These are phyloP conservation scores for Colletotrichum lentis DNA, from an alignment of 2,329 filamentous ascomycete species.

Conservation along the genomic window DNA sequence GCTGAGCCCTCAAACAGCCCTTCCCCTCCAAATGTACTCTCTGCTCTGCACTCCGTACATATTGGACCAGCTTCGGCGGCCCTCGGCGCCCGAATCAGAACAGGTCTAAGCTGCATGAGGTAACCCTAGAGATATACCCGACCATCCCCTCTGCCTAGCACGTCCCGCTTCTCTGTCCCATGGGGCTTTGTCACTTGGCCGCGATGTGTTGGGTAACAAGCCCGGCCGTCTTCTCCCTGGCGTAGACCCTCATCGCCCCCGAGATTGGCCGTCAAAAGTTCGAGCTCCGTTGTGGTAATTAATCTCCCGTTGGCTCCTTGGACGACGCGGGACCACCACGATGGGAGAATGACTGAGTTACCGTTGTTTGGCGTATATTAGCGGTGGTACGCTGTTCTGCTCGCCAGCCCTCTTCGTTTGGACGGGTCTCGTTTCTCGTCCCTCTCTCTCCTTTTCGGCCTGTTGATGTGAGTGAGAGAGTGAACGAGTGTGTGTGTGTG, in stretches of 20 bases:
- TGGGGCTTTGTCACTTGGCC: neutral
- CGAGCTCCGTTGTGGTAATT: slow-evolving; percentile 10
- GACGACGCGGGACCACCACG: neutral
- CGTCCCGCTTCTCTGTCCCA: slow-evolving; percentile 5
- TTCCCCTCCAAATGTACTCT: too few species aligned
- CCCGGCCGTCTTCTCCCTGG: slow-evolving; percentile 13
- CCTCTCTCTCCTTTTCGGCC: neutral
- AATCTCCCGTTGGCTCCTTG: neutral
- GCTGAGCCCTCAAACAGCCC: neutral
- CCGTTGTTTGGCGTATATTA: slow-evolving; percentile 33
- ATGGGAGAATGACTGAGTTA: slow-evolving; percentile 5
- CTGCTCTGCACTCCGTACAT: too few species aligned
- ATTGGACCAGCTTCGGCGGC: too few species aligned
- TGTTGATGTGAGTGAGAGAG: too few species aligned
- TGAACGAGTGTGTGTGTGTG: neutral
- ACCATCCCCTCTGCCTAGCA: neutral
- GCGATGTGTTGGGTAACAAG: slow-evolving; percentile 21
- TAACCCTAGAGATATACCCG: slow-evolving; percentile 10
- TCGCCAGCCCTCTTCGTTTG: slow-evolving; percentile 7
- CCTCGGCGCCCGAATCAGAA: slow-evolving; percentile 9
- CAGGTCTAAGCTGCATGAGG: neutral
- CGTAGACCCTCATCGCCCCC: neutral
- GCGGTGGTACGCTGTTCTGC: slow-evolving; percentile 6
- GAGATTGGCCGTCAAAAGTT: slow-evolving; percentile 27
- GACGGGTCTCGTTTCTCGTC: neutral